A percentile compares a stretch with the other conserved stretches of the same genome.
phyloP scores from a whole-genome alignment of 768 basidiomycete species.

The Mycena albidolilacea region DNA sequence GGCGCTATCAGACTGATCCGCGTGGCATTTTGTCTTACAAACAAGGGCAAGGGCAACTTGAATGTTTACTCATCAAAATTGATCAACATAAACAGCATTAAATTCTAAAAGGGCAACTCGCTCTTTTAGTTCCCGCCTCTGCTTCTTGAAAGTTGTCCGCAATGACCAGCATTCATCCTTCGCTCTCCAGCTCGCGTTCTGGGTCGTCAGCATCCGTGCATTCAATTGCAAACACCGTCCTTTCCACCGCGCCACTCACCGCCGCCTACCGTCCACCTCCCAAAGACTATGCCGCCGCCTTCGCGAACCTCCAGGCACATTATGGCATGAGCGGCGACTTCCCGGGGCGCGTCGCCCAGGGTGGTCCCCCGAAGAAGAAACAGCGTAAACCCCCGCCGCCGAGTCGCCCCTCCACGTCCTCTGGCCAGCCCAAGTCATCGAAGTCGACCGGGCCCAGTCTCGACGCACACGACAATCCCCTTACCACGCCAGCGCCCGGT shows the following conservation, averaged over 20 bases:
- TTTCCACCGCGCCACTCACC: constrained; percentile 39
- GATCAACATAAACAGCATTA: not conserved
- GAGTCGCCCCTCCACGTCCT: not conserved
- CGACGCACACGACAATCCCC: not conserved
- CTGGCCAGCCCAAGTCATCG: not conserved
- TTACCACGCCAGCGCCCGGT: not conserved
- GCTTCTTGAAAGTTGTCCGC: not conserved
- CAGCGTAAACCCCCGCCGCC: constrained; percentile 13
- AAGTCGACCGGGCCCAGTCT: not conserved
- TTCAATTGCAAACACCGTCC: constrained; percentile 40
- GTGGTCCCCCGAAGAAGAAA: constrained; percentile 36
- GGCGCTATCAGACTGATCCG: too few relatives aligned
- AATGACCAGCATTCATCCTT: constrained; percentile 25
- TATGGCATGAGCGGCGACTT: constrained; percentile 51
- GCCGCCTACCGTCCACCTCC: constrained; percentile 41
- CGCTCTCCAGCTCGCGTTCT: constrained; percentile 35
- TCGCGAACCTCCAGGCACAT: constrained; percentile 52
- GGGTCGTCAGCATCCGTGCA: constrained; percentile 29
- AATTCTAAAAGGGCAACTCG: not conserved
- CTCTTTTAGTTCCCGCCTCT: not conserved
- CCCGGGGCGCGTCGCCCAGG: constrained; percentile 45
- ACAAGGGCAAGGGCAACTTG: too few relatives aligned
- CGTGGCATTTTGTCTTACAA: too few relatives aligned
- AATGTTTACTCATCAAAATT: too few relatives aligned
- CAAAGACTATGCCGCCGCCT: constrained; percentile 56